These are phyloP conservation scores for Ascochyta koolunga DNA, from an alignment of 2,329 filamentous ascomycete species.

Conservation along the genomic window DNA sequence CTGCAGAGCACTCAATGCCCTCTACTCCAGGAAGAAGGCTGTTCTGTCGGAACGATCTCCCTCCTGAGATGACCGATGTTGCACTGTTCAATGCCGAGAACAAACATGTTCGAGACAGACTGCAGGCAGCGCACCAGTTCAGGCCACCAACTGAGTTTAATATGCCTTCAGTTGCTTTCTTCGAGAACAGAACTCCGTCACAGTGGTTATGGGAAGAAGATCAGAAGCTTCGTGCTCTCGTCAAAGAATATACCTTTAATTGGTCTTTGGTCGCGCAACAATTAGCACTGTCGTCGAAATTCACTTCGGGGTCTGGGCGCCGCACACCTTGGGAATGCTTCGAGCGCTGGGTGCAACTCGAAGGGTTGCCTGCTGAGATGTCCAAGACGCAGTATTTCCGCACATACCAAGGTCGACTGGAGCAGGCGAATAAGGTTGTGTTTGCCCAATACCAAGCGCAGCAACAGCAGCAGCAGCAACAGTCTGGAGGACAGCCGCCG, in stretches of 20 bases:
- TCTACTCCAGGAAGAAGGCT: conserved; percentile 48
- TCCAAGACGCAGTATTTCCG: conserved; percentile 96
- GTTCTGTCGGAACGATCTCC: conserved; percentile 57
- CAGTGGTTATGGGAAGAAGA: conserved; percentile 93
- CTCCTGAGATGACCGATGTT: conserved; percentile 75
- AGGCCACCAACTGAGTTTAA: conserved; percentile 87
- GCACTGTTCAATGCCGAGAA: conserved; percentile 90
- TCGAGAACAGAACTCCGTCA: conserved; percentile 83
- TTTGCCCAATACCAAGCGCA: conserved; percentile 63
- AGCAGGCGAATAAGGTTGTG: conserved; percentile 66
- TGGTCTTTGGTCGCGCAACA: conserved; percentile 93
- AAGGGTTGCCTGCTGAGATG: conserved; percentile 91
- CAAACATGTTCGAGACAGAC: conserved; percentile 84
- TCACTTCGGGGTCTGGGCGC: conserved; percentile 84
- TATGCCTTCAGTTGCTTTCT: conserved; percentile 91
- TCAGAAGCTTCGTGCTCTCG: conserved; percentile 81
- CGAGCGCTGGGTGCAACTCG: conserved; percentile 91
- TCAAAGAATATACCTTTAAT: conserved; percentile 94
- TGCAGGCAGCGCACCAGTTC: conserved; percentile 92
- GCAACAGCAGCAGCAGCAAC: conserved; percentile 60
- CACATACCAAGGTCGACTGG: conserved; percentile 67
- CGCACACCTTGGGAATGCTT: conserved; percentile 99
- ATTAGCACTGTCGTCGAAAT: conserved; percentile 74
- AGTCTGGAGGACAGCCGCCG: conserved; percentile 55
- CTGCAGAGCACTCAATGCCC: conserved; percentile 52